Evolutionary conservation across 164 flowering plant genomes (phyloP), one percentile per base, ranked within the genome.

Genomic region (Berberis vulgaris): DNA sequence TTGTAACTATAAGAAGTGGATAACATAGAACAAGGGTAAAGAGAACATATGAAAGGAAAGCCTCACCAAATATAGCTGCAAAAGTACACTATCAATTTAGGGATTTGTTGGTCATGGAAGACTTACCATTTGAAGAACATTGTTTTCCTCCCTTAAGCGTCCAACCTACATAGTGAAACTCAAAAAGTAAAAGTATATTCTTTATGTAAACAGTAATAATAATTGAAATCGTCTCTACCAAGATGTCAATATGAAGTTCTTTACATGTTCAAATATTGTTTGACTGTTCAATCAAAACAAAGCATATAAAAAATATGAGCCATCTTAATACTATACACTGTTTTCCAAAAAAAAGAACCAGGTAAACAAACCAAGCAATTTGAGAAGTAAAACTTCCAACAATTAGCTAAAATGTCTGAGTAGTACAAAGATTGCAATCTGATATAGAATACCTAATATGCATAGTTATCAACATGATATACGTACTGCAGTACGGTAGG

Each of bases 61-160:
- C 3, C 2, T 57, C 38, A 8, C 11, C 39, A 40, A 40, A 40
- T 40, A 2, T 57, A 40, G 41, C 58, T 7, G 2, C 49, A 46
- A 9, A 26, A 52, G 26, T 26, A 26, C 26, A 26, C 26, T 26
- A 26, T 7, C 10, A 10, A 5, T 9, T 1, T 39, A 56, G 59
- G 52, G 39, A 59, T 10, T 43, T 1, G 6, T 0, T 57, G 58
- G 11, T 11, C 9, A 39, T 40, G 41, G 62, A 63, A 53, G 12
- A 2, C 65, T 78, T 84, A 94, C 98, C 98, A 89, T 77, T 56
- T 88, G 89, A 71, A 86, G 85, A 67, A 87, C 67, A 75, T 73
- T 76, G 69, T 83, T 94, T 73, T 87, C 94, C 41, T 84, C 74
- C 64, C 63, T 77, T 82, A 87, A 72, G 46, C 61, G 75, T 13